Base-by-base conservation (phyloP, 495 filamentous ascomycete genomes). In the Penicillium parvum region DNA sequence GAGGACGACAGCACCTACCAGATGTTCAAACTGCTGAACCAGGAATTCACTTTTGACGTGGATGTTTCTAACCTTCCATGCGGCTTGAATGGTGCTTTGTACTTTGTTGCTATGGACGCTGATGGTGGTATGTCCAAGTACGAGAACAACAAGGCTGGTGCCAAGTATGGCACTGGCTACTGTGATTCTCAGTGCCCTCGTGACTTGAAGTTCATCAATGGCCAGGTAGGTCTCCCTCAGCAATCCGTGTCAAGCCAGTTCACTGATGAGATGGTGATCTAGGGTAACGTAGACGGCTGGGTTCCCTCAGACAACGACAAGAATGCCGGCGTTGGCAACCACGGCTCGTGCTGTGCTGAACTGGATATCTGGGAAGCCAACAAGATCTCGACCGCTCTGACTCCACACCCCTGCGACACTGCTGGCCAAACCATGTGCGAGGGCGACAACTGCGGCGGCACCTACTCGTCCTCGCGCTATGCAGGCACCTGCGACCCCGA, bases 281-380 rank as follows among this genome's bases (percentile, higher is more conserved):
- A 43, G 40, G 40, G 40, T 61, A 84, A 84, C 61, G 47, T 74
- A n/a, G 81, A 82, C 18, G 77, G 74, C 53, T 84, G 81, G 82
- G 28, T 45, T 30, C 58, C 71, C 7, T 81, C 79, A 11, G 45
- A 57, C 40, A 82, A 73, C 64, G 76, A 84, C 57, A 30, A 49
- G 38, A 84, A 83, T 61, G 68, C 77, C 28, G 82, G 82, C 32
- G 41, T 71, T 15, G 82, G 81, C 43, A 59, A 65, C 28, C 73
- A 78, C 43, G 81, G 82, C 41, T 72, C 81, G 18, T 87, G 83
- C 78, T 87, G 83, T 59, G 73, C 77, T 29, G 83, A 87, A 62
- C 79, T 87, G 73, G 83, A 86, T 54, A 74, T 87, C 61, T 84
- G 79, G 77, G 82, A 85, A 51, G 79, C 82, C 43, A 87, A 87